phyloP scores from a whole-genome alignment of 1,284 basidiomycete species.

The Heterobasidion parviporum region DNA sequence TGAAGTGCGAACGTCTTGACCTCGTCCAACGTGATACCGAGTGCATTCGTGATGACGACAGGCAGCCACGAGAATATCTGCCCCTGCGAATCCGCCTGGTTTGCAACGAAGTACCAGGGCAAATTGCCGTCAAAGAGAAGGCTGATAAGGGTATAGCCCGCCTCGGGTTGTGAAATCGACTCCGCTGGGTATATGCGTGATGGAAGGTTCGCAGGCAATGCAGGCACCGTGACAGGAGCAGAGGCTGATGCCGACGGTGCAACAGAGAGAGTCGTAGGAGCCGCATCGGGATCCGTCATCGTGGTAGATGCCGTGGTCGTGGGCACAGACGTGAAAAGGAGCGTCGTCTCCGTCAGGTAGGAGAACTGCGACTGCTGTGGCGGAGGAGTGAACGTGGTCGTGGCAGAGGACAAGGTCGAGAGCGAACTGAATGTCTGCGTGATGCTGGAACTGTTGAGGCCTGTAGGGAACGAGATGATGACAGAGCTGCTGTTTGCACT shows the following conservation, averaged over 20 bases:
- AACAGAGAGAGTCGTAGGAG: conserved; percentile 32
- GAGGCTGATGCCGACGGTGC: conserved; percentile 17
- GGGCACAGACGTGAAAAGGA: conserved; percentile 38
- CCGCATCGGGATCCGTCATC: conserved; percentile 42
- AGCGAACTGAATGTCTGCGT: conserved; percentile 18
- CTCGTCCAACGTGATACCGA: conserved; percentile 28
- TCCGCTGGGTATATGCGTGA: conserved; percentile 45
- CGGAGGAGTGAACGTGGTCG: conserved; percentile 3
- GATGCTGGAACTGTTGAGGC: not conserved
- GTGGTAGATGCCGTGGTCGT: conserved; percentile 15
- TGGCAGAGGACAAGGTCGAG: conserved; percentile 7
- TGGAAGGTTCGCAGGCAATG: conserved; percentile 53
- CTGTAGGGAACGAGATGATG: conserved; percentile 11
- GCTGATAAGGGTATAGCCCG: conserved; percentile 41
- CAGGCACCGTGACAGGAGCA: conserved; percentile 20
- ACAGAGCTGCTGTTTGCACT: not conserved
- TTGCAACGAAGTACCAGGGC: conserved; percentile 59
- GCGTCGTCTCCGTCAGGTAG: conserved; percentile 31
- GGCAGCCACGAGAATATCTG: conserved; percentile 63
- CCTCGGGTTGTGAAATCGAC: conserved; percentile 13
- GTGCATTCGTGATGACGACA: conserved; percentile 37
- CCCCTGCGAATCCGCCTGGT: conserved; percentile 33
- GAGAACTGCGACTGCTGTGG: conserved; percentile 18
- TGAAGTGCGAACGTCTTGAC: conserved; percentile 52
- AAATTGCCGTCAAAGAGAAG: conserved; percentile 49